Evolutionary conservation across 2,329 filamentous ascomycete species (phyloP).

Genomic region (Claviceps spartinae): DNA sequence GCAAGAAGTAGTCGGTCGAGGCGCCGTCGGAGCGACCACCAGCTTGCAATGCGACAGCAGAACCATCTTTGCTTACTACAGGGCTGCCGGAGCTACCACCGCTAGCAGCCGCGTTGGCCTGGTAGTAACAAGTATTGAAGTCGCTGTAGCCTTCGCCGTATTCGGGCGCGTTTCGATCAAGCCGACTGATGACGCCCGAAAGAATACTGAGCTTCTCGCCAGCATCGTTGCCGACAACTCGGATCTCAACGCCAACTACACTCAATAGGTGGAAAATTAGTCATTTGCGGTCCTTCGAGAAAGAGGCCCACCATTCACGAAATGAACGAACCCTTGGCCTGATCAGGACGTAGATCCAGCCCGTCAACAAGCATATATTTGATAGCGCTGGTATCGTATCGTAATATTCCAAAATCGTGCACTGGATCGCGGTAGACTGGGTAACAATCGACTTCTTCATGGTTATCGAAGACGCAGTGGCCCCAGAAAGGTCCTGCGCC

Average conservation of each 20-base stretch:
- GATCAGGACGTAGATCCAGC: constrained; percentile 68
- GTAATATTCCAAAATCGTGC: constrained; percentile 93
- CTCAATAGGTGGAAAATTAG: constrained; percentile 8
- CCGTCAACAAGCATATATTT: constrained; percentile 90
- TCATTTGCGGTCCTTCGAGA: neutral
- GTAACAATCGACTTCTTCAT: constrained; percentile 90
- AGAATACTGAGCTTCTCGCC: constrained; percentile 97
- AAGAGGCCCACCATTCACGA: neutral
- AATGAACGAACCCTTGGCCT: constrained; percentile 47
- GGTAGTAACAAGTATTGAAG: constrained; percentile 93
- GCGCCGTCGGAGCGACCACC: constrained; percentile 89
- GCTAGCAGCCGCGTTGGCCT: constrained; percentile 91
- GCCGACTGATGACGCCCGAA: constrained; percentile 88
- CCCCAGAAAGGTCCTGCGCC: constrained; percentile 95
- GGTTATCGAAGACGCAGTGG: constrained; percentile 96
- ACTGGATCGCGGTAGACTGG: constrained; percentile 97
- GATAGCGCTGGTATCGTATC: constrained; percentile 90
- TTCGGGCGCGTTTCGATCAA: constrained; percentile 93
- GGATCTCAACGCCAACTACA: constrained; percentile 76
- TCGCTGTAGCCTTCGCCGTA: constrained; percentile 97
- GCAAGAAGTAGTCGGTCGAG: constrained; percentile 94
- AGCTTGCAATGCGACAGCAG: constrained; percentile 83
- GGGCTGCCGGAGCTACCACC: constrained; percentile 97
- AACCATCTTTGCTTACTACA: constrained; percentile 89
- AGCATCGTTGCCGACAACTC: constrained; percentile 96